These are phyloP conservation scores for Camillea tinctor DNA, from an alignment of 2,329 filamentous ascomycete genomes.

Conservation along the genomic window DNA sequence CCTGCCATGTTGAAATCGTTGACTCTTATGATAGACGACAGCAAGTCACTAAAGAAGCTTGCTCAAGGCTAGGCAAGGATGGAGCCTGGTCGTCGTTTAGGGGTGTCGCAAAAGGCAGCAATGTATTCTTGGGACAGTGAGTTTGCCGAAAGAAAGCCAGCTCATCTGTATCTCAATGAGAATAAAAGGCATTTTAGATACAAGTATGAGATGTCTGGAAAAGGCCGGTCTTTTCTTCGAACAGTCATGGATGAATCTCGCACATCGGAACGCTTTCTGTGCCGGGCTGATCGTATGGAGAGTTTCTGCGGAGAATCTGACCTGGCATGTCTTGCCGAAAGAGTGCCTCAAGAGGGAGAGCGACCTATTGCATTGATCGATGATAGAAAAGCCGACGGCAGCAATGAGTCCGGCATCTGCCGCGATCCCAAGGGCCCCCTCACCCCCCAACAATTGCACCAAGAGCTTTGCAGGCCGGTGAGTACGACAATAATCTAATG, in stretches of 20 bases:
- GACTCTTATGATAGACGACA: too few species aligned
- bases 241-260: conserved; percentile 7
- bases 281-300: conserved; percentile 6
- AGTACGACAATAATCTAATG: neutral
- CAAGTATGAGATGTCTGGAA: conserved; percentile 4
- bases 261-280: conserved; percentile 7
- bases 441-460: conserved; percentile 2
- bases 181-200: conserved; percentile 4
- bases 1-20: too few species aligned
- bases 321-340: neutral
- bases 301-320: conserved; percentile 4
- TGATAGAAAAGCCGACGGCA: conserved; percentile 6
- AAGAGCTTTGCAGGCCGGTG: conserved; percentile 6
- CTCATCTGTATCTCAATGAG: conserved; percentile 5
- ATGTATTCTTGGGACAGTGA: conserved; percentile 4
- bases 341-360: neutral
- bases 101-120: neutral
- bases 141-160: conserved; percentile 5
- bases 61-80: too few species aligned
- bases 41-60: too few species aligned
- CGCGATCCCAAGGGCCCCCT: conserved; percentile 5
- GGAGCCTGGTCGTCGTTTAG: too few species aligned
- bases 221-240: neutral
- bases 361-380: conserved; percentile 7
- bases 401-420: conserved; percentile 3